These are phyloP conservation scores for Sporothrix schenckii DNA, from an alignment of 2,329 filamentous ascomycete species.

Conservation along the genomic window DNA sequence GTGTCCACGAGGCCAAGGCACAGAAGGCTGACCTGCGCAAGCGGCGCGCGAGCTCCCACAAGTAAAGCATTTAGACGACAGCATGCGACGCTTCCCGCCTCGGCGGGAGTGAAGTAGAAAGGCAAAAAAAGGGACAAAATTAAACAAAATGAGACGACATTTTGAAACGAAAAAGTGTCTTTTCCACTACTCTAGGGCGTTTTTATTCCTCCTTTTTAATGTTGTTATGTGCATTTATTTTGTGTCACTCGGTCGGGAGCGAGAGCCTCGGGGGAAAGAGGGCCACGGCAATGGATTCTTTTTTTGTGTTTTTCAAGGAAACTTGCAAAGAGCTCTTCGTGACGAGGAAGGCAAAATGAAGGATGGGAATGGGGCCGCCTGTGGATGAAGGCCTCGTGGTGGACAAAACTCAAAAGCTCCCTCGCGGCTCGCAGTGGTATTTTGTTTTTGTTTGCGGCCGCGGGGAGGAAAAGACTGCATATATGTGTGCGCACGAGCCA, in stretches of 20 bases:
- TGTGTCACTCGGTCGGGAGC: slow-evolving; percentile 16
- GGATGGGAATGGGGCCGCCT: slow-evolving; percentile 40
- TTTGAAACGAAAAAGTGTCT: slow-evolving; percentile 17
- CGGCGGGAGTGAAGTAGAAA: slow-evolving; percentile 6
- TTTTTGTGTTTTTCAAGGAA: slow-evolving; percentile 26
- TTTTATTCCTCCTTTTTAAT: slow-evolving; percentile 26
- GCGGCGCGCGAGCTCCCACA: slow-evolving; percentile 93
- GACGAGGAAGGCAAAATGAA: slow-evolving; percentile 53
- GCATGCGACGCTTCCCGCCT: slow-evolving; percentile 18
- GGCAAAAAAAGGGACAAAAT: slow-evolving; percentile 4
- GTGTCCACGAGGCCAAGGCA: slow-evolving; percentile 93
- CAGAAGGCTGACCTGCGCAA: slow-evolving; percentile 93
- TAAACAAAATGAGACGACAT: slow-evolving; percentile 6
- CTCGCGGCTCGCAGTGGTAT: slow-evolving; percentile 8
- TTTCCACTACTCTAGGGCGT: slow-evolving; percentile 11
- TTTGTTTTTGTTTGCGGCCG: slow-evolving; percentile 25
- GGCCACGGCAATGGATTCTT: slow-evolving; percentile 26
- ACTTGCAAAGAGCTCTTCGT: slow-evolving; percentile 54
- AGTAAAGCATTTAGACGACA: slow-evolving; percentile 56
- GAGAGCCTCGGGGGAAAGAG: neutral
- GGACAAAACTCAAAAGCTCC: slow-evolving; percentile 21
- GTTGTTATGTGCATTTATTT: slow-evolving; percentile 25
- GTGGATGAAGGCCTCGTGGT: slow-evolving; percentile 36
- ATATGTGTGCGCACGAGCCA: neutral
- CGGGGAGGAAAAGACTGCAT: slow-evolving; percentile 13